These are phyloP conservation scores for Vitis hybrid DNA, from an alignment of 177 flowering plant species.

Conservation along the genomic window DNA sequence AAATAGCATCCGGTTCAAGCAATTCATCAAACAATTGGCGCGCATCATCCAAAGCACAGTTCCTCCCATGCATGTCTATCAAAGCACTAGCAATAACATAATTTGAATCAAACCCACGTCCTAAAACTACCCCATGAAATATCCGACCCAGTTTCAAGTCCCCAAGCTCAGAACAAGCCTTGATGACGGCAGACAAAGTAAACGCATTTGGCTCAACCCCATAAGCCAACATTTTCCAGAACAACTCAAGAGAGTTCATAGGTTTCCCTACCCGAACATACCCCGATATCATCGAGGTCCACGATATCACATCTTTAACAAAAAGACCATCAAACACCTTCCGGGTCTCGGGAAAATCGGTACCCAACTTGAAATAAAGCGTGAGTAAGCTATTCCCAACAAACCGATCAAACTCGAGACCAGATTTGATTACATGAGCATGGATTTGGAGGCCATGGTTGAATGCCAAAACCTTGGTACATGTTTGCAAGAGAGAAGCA, in stretches of 20 bases:
- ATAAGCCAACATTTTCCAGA: conserved; percentile 50
- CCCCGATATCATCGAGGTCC: conserved; percentile 84
- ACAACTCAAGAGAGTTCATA: conserved; percentile 40
- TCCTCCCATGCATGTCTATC: conserved; percentile 86
- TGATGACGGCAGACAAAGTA: conserved; percentile 69
- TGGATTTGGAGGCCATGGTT: conserved; percentile 64
- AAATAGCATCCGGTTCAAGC: conserved; percentile 63
- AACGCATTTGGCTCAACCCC: conserved; percentile 68
- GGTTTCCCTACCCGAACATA: conserved; percentile 50
- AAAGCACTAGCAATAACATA: conserved; percentile 59
- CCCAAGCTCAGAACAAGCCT: conserved; percentile 65
- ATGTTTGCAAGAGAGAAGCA: conserved; percentile 77
- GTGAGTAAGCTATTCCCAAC: conserved; percentile 81
- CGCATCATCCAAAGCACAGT: conserved; percentile 28
- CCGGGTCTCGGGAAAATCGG: conserved; percentile 39
- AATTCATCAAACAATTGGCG: conserved; percentile 63
- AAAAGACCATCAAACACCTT: conserved; percentile 51
- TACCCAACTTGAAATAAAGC: conserved; percentile 60
- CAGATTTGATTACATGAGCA: conserved; percentile 63
- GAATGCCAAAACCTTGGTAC: conserved; percentile 46
- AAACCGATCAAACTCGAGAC: conserved; percentile 63
- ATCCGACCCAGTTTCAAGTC: conserved; percentile 44
- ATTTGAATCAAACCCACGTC: conserved; percentile 54
- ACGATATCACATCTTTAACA: conserved; percentile 67
- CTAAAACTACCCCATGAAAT: conserved; percentile 65